Conservation (phyloP, 2,329 filamentous ascomycete genomes). For the Pyrenochaeta sp. region DNA sequence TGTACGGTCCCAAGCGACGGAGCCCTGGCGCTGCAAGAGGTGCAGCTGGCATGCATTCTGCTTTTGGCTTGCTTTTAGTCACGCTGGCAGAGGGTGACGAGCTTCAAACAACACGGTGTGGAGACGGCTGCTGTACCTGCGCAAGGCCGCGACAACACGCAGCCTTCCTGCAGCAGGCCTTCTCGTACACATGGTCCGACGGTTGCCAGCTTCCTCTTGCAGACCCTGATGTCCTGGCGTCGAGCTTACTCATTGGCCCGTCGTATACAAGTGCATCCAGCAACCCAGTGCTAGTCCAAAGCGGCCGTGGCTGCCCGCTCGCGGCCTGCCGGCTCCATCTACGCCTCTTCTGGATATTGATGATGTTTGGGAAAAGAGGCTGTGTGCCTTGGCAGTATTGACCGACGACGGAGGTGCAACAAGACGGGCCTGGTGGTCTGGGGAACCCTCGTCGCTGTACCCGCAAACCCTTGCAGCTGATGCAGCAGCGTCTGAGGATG, state of each 20-base stretch:
- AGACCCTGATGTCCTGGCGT: constrained; percentile 15
- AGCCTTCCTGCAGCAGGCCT: no score
- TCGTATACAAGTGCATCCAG: constrained; percentile 25
- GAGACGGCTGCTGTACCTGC: not conserved
- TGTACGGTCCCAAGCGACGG: no score
- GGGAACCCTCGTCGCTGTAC: no score
- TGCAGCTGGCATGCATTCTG: no score
- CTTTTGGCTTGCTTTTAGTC: no score
- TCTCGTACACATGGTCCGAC: no score
- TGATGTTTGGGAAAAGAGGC: constrained; percentile 25
- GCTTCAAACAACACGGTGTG: not conserved
- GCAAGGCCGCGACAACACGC: not conserved
- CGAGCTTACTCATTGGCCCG: constrained; percentile 24
- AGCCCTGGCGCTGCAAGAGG: no score
- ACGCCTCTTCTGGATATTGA: constrained; percentile 16
- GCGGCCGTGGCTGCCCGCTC: constrained; percentile 18
- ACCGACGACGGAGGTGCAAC: no score
- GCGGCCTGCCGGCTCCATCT: constrained; percentile 22
- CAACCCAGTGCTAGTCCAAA: constrained; percentile 24
- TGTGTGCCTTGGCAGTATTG: constrained; percentile 24
- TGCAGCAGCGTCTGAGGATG: no score
- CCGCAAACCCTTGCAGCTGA: no score
- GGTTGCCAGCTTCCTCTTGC: constrained; percentile 23
- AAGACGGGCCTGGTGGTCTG: no score
- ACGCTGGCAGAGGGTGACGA: not conserved